A percentile compares a stretch with the other conserved stretches of the same genome.
Evolutionary conservation across 2,329 filamentous ascomycete species (phyloP).

Genomic region (Bipolaris gigantea): DNA sequence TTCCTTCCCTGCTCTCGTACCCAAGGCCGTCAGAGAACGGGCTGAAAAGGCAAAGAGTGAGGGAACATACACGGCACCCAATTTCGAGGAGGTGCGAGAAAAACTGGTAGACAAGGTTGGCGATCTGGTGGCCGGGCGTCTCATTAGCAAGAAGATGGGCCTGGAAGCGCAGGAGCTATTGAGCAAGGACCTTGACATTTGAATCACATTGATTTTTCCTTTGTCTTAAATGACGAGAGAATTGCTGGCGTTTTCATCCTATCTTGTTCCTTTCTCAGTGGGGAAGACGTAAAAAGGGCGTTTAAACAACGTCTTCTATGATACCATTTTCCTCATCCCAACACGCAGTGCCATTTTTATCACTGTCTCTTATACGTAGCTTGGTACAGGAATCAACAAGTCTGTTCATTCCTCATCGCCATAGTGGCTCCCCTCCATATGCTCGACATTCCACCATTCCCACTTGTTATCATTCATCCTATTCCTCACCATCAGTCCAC

Average conservation of each 20-base stretch:
- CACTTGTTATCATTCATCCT: too few relatives aligned
- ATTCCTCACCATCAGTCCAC: constrained; percentile 4
- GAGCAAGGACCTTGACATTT: constrained; percentile 11
- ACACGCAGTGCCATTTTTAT: neutral
- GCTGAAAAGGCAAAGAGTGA: constrained; percentile 44
- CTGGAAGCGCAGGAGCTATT: constrained; percentile 14
- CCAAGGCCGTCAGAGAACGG: constrained; percentile 3
- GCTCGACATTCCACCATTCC: too few relatives aligned
- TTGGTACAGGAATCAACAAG: neutral
- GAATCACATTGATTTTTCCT: neutral
- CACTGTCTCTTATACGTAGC: neutral
- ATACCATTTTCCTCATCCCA: neutral
- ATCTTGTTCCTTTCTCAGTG: neutral
- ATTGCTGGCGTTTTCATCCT: neutral
- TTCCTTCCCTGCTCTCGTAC: constrained; percentile 55
- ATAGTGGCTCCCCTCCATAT: too few relatives aligned
- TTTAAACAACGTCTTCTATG: neutral
- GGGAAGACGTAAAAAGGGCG: neutral
- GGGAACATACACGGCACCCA: constrained; percentile 46
- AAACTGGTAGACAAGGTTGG: constrained; percentile 50
- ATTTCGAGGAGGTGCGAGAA: constrained; percentile 46
- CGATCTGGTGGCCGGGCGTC: constrained; percentile 33
- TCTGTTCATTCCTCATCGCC: too few relatives aligned
- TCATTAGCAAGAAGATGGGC: constrained; percentile 41
- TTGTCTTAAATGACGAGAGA: neutral